phyloP scores from a whole-genome alignment of 2,329 filamentous ascomycete species.

The Aureobasidium sp. region DNA sequence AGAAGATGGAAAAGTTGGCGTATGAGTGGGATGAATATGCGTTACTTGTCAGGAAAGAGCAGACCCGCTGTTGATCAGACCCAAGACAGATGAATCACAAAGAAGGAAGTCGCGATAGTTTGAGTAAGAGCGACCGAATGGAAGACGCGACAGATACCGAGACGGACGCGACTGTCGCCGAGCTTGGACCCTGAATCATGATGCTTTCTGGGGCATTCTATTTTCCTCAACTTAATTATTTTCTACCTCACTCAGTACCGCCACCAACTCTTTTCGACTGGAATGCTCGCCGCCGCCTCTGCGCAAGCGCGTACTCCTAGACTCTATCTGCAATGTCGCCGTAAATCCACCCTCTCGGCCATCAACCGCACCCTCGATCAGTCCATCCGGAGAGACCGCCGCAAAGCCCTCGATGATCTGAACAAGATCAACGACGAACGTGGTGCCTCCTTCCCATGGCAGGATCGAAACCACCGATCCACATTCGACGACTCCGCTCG shows the following conservation, averaged over 20 bases:
- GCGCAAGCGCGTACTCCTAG: conserved; percentile 3
- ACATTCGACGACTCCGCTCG: not conserved
- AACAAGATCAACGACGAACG: not conserved
- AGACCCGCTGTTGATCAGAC: not conserved
- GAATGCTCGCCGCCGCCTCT: conserved; percentile 8
- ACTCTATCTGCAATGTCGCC: conserved; percentile 21
- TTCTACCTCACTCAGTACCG: not conserved
- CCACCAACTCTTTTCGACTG: not conserved
- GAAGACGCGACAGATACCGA: conserved; percentile 2
- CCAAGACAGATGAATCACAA: not conserved
- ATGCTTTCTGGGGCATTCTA: not conserved
- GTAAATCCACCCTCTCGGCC: conserved; percentile 55
- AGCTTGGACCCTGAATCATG: not conserved
- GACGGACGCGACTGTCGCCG: not conserved
- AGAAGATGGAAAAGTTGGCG: not conserved
- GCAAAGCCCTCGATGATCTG: not conserved
- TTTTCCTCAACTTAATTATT: not conserved
- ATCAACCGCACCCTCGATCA: conserved; percentile 44
- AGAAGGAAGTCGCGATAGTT: not conserved
- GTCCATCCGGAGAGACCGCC: not conserved
- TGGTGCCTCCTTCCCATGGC: not conserved
- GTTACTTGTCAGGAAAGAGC: not conserved
- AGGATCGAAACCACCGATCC: not conserved
- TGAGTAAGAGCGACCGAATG: not conserved
- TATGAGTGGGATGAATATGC: not conserved